Base-by-base conservation (phyloP, 345 rosid genomes). In the Boechera stricta region DNA sequence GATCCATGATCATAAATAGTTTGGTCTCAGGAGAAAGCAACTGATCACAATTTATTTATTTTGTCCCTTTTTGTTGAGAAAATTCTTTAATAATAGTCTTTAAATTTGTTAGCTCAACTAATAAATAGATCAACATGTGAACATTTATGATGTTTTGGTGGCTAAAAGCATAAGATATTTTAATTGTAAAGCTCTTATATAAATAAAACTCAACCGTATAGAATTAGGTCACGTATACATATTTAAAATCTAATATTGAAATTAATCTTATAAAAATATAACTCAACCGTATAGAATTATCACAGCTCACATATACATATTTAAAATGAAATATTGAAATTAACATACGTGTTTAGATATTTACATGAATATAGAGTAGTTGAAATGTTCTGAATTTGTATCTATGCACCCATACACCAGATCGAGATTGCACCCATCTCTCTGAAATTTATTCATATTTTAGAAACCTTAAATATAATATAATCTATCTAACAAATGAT, bases 21-120 rank as follows among this genome's bases (percentile, higher is more conserved):
- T 77, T n/a, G 71, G 60, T 58, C 71, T 26, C 55, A 21, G 48
- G 53, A 12, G 62, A 77, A 65, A 65, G 67, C 81, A 10, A 64
- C 31, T 18, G 55, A 71, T 69, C 71, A 33, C 48, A 45, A 10
- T 8, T 52, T 45, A 35, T 36, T 44, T 62, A n/a, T 45, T 63
- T 76, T 41, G 41, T 33, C 58, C n/a, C 9, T 49, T 67, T 16
- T 21, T 5, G 65, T 54, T 70, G 65, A 63, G 65, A 64, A 63
- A 53, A 21, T 53, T 32, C 26, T 36, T 41, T 41, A 70, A 45
- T 51, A 42, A 24, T 31, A 26, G 9, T 61, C 39, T 10, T 41
- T 42, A 32, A 36, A 28, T 1, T 13, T 52, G 71, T 69, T 77
- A 54, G 80, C 54, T 77, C 75, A 77, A 77, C 75, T 62, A 53